These are phyloP conservation scores for Aspergillus puulaauensis DNA, from an alignment of 2,329 filamentous ascomycete genomes.

Conservation along the genomic window DNA sequence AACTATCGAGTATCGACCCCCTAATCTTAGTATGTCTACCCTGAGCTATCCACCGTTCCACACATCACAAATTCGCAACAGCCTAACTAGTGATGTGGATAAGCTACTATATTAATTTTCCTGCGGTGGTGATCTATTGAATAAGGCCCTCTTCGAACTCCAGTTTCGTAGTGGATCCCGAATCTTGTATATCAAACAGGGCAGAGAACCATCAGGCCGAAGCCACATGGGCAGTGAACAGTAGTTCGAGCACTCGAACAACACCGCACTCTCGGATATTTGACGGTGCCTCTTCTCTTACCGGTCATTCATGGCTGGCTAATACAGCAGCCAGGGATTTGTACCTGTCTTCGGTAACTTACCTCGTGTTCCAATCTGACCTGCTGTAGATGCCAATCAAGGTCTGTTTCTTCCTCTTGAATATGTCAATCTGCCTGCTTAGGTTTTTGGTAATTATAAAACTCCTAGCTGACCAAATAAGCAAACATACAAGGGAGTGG, in stretches of 20 bases:
- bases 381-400: background rate
- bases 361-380: background rate
- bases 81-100: background rate
- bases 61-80: background rate
- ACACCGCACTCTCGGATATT: background rate
- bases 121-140: background rate
- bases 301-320: background rate
- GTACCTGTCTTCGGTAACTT: background rate
- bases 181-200: background rate
- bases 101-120: background rate
- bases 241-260: background rate
- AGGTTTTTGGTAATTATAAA: background rate
- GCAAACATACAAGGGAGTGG: background rate
- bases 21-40: too few relatives aligned
- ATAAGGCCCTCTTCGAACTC: background rate
- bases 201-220: background rate
- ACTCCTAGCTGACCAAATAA: background rate
- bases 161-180: background rate
- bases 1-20: background rate
- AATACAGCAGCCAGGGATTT: background rate
- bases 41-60: too few relatives aligned
- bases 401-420: background rate
- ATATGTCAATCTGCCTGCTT: background rate
- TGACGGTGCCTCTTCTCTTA: background rate
- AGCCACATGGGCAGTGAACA: background rate